Base-by-base conservation (phyloP, 176 grass and related monocot genomes). In the Carex pumila region DNA sequence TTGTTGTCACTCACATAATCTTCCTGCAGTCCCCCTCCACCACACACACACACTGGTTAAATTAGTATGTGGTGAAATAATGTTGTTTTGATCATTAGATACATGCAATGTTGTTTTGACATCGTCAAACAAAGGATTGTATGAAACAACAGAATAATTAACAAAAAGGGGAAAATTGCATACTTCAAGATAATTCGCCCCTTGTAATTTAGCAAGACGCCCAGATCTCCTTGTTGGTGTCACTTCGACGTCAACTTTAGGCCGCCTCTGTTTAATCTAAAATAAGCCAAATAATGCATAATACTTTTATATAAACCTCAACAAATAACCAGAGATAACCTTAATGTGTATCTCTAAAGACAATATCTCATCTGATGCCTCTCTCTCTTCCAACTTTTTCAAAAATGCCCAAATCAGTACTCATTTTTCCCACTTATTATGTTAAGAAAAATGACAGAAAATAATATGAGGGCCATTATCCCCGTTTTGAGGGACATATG, bases 231-330 rank as follows among this genome's bases (percentile, higher is more conserved):
- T 91, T 3, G 88, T 81, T 9, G 87, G 83, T 32, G 89, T 75
- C 7, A 79, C 83, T 15, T 66, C 65, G 18, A 84, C 79, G 6
- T 87, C 18, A 84, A 93, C 65, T 88, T 86, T 95, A n/a, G 92
- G 84, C 76, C 90, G 83, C 85, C 90, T 95, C 64, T 87, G 88
- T 85, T 94, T 98, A 84, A 89, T 78, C 92, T 85, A 79, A 64
- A 78, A 25, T 30, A 80, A 79, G 31, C 41, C 71, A 86, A 59
- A 64, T 17, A 62, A 37, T 74, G 8, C 50, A 43, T 10, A 73
- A 15, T 53, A 60, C 5, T 19, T n/a, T 7, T 60, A 60, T 60
- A 60, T 60, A 60, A 60, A 60, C 25, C 32, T 9, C 6, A 61
- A 81, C 11, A 31, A 37, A 74, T 41, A 74, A 74, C 19, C 70